Evolutionary conservation across 1,284 basidiomycete species (phyloP).

Genomic region (Cryptococcus wingfieldii): DNA sequence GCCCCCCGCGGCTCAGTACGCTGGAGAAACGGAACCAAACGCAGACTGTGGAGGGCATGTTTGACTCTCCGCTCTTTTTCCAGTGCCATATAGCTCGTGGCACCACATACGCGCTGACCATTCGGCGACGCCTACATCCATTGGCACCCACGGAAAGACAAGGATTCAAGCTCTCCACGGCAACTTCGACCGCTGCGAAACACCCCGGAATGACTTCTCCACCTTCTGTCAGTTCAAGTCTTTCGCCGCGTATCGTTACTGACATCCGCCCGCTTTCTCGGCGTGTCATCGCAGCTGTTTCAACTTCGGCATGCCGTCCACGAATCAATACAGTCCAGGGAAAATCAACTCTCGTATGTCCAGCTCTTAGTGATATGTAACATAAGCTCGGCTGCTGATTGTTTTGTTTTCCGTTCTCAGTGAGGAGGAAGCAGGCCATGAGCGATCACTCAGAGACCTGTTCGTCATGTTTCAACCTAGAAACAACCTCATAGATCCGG

Average conservation of each 20-base stretch:
- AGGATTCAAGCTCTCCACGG: background rate
- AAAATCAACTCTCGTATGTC: conserved; percentile 23
- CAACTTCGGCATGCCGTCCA: conserved; percentile 30
- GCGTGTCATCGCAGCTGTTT: conserved; percentile 7
- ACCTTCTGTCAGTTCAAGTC: conserved; percentile 20
- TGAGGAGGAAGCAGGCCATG: conserved; percentile 28
- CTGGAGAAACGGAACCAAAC: too few relatives aligned
- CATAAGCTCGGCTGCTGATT: background rate
- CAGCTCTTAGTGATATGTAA: background rate
- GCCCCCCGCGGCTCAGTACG: too few relatives aligned
- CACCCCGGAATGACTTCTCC: conserved; percentile 18
- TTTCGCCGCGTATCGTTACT: background rate
- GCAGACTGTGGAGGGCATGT: too few relatives aligned
- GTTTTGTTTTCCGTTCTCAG: conserved; percentile 8
- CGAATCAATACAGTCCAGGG: conserved; percentile 24
- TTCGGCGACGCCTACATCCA: too few relatives aligned
- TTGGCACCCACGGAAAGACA: background rate
- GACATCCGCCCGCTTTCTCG: background rate
- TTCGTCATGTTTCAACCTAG: conserved; percentile 31
- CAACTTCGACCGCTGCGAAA: background rate
- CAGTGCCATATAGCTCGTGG: background rate
- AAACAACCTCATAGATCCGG: conserved; percentile 14
- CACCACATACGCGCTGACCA: background rate
- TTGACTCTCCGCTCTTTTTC: too few relatives aligned
- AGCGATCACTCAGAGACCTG: conserved; percentile 25